A percentile compares a stretch with the other conserved stretches of the same genome.
Conservation (phyloP, 441 rosid species). For the Sinapis alba region DNA sequence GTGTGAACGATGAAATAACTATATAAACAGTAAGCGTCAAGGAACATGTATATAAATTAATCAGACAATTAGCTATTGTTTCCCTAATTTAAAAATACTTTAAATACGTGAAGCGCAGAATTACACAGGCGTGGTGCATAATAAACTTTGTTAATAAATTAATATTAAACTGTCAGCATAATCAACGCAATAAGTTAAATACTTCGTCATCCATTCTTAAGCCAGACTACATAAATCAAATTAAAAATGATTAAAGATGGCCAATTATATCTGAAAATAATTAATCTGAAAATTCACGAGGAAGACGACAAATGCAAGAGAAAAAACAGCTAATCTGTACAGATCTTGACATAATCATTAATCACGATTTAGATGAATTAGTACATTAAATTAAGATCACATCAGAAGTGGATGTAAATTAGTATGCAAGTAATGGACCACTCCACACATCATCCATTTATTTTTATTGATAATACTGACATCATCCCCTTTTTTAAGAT, state of each 20-base stretch:
- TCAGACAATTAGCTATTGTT: not conserved
- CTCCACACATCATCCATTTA: not conserved
- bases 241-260: not conserved
- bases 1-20: not conserved
- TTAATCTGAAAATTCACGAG: slow-evolving; percentile 26
- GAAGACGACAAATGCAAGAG: slow-evolving; percentile 23
- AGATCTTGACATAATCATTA: not conserved
- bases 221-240: too few species aligned
- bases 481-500: not conserved
- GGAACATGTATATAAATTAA: not conserved
- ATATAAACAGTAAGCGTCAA: not conserved
- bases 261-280: slow-evolving; percentile 14
- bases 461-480: not conserved
- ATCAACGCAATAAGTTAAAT: slow-evolving; percentile 17
- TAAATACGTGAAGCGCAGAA: not conserved
- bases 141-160: too few species aligned
- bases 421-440: slow-evolving; percentile 1
- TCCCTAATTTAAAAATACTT: not conserved
- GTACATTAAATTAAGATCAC: slow-evolving; percentile 14
- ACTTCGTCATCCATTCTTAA: not conserved
- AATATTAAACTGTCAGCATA: slow-evolving; percentile 19
- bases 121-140: not conserved
- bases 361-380: slow-evolving; percentile 12
- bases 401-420: slow-evolving; percentile 2
- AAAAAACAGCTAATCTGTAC: not conserved